Conservation (phyloP, 805 yeast genomes). For the Lachancea sp. region DNA sequence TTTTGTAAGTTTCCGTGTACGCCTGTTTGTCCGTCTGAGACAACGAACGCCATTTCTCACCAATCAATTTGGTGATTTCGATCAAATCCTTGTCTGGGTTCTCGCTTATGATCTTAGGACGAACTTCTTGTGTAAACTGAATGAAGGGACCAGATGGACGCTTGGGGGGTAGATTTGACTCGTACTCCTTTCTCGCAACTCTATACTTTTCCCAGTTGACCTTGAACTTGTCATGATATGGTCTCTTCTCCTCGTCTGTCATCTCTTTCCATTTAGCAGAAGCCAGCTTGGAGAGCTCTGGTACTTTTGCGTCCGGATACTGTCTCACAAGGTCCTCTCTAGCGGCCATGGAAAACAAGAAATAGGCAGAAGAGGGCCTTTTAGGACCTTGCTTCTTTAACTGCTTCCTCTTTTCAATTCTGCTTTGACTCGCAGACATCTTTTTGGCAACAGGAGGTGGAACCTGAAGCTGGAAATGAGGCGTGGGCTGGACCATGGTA, state of each 20-base stretch:
- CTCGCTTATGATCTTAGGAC: conserved; percentile 29
- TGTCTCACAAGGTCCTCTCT: conserved; percentile 28
- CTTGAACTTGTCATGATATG: conserved; percentile 56
- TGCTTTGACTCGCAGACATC: conserved; percentile 32
- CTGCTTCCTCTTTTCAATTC: conserved; percentile 32
- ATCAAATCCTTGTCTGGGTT: conserved; percentile 31
- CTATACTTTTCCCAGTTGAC: conserved; percentile 33
- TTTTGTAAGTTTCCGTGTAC: conserved; percentile 33
- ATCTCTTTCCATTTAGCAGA: conserved; percentile 91
- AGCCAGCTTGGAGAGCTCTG: conserved; percentile 50
- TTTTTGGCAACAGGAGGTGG: conserved; percentile 23
- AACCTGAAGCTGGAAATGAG: conserved; percentile 8
- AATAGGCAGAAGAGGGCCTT: conserved; percentile 36
- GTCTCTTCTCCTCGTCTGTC: conserved; percentile 65
- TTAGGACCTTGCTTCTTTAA: conserved; percentile 34
- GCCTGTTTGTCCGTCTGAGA: conserved; percentile 26
- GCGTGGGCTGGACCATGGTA: conserved; percentile 13
- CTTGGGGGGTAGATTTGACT: conserved; percentile 33
- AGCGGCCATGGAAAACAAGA: conserved; percentile 32
- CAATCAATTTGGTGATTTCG: conserved; percentile 31
- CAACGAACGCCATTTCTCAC: conserved; percentile 31
- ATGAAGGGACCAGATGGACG: conserved; percentile 36
- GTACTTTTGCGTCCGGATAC: conserved; percentile 33
- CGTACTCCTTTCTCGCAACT: conserved; percentile 31
- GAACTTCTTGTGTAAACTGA: conserved; percentile 32